Base-by-base conservation (phyloP, 805 yeast species). In the Saccharomyces mikatae region DNA sequence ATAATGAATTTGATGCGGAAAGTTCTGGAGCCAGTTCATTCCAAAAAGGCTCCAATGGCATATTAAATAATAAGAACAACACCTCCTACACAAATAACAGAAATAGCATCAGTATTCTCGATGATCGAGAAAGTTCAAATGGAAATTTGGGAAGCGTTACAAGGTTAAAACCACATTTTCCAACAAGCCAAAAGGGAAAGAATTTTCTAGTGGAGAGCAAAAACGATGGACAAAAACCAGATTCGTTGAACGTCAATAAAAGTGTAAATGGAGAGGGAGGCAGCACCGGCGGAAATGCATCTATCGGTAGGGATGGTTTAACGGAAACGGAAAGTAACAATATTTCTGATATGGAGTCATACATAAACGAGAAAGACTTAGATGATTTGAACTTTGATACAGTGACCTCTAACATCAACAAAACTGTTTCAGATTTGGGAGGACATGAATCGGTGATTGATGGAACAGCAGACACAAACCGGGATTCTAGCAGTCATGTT, bases 341-440 rank as follows among this genome's bases (percentile, higher is more conserved):
- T 29, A 54, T 62, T 6, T 66, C 71, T 3, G 70, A 69, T 50
- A 60, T 69, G 2, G 71, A 67, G 32, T 67, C 71, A 1, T 68
- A 60, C 44, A 64, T 69, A 14, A 65, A 68, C 52, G 71, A 64
- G n/a, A 59, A 64, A 31, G 71, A 67, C 54, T 50, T 69, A 41
- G 64, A 61, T 21, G 58, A 58, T 41, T 32, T 65, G 21, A 56
- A 59, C 27, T 48, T 65, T n/a, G 69, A 64, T 24, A 54, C 54
- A 9, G 47, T 57, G 3, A 52, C 56, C 3, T 50, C 62, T 3
- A 49, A 53, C 14, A 49, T 51, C 9, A 55, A 48, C n/a, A 56
- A 55, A 17, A 46, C 52, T 5, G 32, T 41, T 17, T 47, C 56
- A 2, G 53, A 53, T n/a, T 4, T 50, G 22, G 51, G 51, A 13